A percentile compares a stretch with the other conserved stretches of the same genome.
Evolutionary conservation across 495 filamentous ascomycete genomes (phyloP).

Genomic region (Penicillium cosmopolitanum): DNA sequence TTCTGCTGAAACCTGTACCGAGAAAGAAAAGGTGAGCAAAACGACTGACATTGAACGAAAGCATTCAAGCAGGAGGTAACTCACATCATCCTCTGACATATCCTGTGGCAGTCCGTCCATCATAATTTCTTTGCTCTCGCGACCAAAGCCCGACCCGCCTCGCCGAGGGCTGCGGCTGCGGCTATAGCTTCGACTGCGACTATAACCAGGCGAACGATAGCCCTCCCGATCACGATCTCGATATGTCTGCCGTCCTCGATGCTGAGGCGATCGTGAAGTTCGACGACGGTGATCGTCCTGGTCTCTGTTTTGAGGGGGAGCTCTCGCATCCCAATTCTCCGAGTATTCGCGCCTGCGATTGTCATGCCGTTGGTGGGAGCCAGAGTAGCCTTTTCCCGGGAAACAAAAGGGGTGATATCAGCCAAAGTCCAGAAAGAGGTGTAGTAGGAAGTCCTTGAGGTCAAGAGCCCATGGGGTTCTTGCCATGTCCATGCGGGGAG

Average conservation of each 20-base stretch:
- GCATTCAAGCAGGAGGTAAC: not conserved
- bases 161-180: constrained; percentile 46
- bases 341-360: constrained; percentile 43
- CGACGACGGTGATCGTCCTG: constrained; percentile 43
- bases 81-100: constrained; percentile 65
- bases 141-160: constrained; percentile 49
- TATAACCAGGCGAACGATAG: constrained; percentile 56
- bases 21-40: not conserved
- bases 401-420: constrained; percentile 24
- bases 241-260: constrained; percentile 46
- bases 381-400: constrained; percentile 39
- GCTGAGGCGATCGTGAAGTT: constrained; percentile 44
- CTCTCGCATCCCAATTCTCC: too few relatives aligned
- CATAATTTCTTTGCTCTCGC: constrained; percentile 62
- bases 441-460: constrained; percentile 8
- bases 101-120: constrained; percentile 63
- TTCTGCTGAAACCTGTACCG: constrained; percentile 62
- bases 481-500: constrained; percentile 46
- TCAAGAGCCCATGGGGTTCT: constrained; percentile 14
- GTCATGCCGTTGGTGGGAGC: constrained; percentile 44
- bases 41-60: not conserved
- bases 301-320: constrained; percentile 19
- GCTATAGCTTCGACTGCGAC: constrained; percentile 48
- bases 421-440: constrained; percentile 17
- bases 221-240: constrained; percentile 60